A percentile compares a stretch with the other conserved stretches of the same genome.
phyloP scores from a whole-genome alignment of 192 early-diverging fungal genomes.

The Coemansia sp. region DNA sequence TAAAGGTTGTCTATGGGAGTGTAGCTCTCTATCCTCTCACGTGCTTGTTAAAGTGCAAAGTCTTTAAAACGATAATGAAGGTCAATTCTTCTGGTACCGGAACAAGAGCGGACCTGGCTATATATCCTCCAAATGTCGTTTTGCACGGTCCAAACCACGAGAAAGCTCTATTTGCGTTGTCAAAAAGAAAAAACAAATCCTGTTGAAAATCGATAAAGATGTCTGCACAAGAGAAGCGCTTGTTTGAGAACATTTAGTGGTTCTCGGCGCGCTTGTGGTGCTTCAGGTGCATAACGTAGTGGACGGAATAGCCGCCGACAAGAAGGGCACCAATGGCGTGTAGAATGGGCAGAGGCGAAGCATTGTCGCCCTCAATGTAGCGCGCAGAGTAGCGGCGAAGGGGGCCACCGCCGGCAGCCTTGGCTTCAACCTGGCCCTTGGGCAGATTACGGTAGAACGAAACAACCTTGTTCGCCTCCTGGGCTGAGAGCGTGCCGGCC shows the following conservation, averaged over 20 bases:
- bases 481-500: constrained; percentile 49
- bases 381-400: constrained; percentile 64
- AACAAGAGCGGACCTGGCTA: no score
- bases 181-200: neutral
- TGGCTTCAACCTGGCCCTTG: constrained; percentile 61
- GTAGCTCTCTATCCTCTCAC: no score
- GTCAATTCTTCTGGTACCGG: no score
- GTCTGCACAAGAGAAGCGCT: neutral
- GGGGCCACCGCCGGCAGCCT: constrained; percentile 58
- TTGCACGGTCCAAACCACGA: neutral
- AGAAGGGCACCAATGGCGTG: constrained; percentile 64
- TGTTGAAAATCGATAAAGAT: neutral
- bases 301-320: constrained; percentile 65
- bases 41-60: no score
- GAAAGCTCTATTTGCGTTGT: neutral
- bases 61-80: no score
- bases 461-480: constrained; percentile 65
- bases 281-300: constrained; percentile 78
- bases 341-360: constrained; percentile 62
- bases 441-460: constrained; percentile 74
- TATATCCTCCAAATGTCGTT: no score
- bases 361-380: constrained; percentile 73
- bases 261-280: constrained; percentile 82
- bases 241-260: constrained; percentile 55
- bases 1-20: no score